Evolutionary conservation across 2,329 filamentous ascomycete genomes (phyloP).

Genomic region (Clonostachys byssicola): DNA sequence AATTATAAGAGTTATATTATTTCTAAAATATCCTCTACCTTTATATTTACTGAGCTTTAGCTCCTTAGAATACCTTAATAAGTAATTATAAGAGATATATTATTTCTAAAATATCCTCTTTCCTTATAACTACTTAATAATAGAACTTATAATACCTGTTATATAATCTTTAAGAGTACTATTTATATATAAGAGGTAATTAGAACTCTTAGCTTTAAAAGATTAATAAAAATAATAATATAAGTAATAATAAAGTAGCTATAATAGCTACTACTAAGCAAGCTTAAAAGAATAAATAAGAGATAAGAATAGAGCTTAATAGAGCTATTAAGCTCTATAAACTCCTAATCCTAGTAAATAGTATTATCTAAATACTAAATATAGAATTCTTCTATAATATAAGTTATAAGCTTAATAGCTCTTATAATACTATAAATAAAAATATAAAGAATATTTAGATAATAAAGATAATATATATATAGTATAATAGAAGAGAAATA

Average conservation of each 20-base stretch:
- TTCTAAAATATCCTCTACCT: no score
- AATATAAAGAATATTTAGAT: no score
- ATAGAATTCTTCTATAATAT: no score
- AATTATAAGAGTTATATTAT: neutral
- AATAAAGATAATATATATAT: no score
- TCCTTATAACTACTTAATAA: slow-evolving; percentile 1
- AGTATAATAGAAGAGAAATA: no score
- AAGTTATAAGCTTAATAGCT: no score
- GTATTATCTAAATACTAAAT: neutral
- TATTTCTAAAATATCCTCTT: neutral
- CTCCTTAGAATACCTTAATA: neutral
- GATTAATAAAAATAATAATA: neutral
- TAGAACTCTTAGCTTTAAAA: neutral
- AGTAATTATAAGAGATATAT: slow-evolving; percentile 1
- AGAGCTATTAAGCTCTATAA: neutral
- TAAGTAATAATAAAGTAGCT: neutral
- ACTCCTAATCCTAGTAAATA: neutral
- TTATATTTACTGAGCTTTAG: no score
- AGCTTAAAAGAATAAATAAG: neutral
- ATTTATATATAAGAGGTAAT: neutral
- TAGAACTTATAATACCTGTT: no score
- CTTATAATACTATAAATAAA: no score
- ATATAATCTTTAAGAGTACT: neutral
- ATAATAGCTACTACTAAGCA: neutral
- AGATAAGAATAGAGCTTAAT: neutral